A percentile compares a stretch with the other conserved stretches of the same genome.
Evolutionary conservation across 768 basidiomycete genomes (phyloP).

Genomic region (Mycena vitilis): DNA sequence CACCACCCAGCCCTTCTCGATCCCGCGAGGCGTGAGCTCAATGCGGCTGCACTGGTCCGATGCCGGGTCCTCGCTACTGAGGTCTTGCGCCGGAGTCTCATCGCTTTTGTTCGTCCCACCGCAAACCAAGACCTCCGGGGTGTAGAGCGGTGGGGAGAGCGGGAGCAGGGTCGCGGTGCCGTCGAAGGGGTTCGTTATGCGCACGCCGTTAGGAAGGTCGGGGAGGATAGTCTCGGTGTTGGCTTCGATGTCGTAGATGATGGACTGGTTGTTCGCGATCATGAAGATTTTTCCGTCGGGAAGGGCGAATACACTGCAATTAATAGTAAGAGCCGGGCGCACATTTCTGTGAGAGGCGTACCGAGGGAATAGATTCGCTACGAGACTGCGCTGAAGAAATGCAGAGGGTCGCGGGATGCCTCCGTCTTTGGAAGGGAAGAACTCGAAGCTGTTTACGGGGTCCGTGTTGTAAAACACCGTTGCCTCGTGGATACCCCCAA

Average conservation of each 20-base stretch:
- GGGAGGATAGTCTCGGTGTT: conserved; percentile 30
- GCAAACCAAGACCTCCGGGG: conserved; percentile 36
- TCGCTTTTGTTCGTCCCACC: conserved; percentile 34
- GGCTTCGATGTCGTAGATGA: conserved; percentile 35
- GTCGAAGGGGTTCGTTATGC: conserved; percentile 33
- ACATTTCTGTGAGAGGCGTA: conserved; percentile 29
- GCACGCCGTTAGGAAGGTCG: conserved; percentile 25
- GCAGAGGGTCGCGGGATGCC: conserved; percentile 48
- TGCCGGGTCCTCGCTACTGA: conserved; percentile 62
- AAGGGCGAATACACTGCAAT: conserved; percentile 21
- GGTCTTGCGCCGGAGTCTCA: conserved; percentile 52
- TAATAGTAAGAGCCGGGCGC: neutral
- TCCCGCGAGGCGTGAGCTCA: conserved; percentile 48
- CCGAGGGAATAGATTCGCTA: conserved; percentile 64
- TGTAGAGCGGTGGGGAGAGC: conserved; percentile 29
- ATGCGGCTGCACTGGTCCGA: conserved; percentile 50
- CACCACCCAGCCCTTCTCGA: conserved; percentile 51
- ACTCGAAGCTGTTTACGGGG: conserved; percentile 46
- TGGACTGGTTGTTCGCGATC: conserved; percentile 32
- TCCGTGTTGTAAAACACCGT: conserved; percentile 44
- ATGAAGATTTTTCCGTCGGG: conserved; percentile 36
- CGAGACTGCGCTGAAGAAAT: conserved; percentile 56
- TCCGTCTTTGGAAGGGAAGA: conserved; percentile 47
- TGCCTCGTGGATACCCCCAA: conserved; percentile 43
- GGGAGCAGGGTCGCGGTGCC: conserved; percentile 29